Base-by-base conservation (phyloP, 2,329 filamentous ascomycete species). In the Ascochyta clinopodiicola region DNA sequence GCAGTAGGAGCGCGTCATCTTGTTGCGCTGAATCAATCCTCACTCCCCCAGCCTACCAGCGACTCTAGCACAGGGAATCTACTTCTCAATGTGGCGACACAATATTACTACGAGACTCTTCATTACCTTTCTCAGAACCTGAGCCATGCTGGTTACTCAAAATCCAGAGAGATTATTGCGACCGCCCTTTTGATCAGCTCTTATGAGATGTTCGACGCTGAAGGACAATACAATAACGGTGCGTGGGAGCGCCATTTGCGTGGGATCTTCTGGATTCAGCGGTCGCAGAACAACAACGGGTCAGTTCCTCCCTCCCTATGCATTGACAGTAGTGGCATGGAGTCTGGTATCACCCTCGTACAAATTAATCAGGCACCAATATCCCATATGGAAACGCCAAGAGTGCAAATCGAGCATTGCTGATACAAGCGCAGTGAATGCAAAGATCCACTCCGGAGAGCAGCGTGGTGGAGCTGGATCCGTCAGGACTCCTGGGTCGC, bases 401-500 rank as follows among this genome's bases (percentile, higher is more conserved):
- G 22, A 27, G 12, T 17, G 13, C 4, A 27, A 12, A 21, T 2
- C 13, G 13, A 32, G 31, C 22, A 21, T 13, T n/a, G 15, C 52
- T 56, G 32, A 56, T 24, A n/a, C 21, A 6, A 9, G 5, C 9
- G 10, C n/a, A 56, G 84, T 1, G 84, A 84, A 44, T 82, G 80
- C 0, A 60, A 54, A 15, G 80, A 81, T 0, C 83, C 84, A 0
- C 74, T 88, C 0, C 78, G 82, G 37, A 80, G 83, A 58, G 82
- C 84, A 0, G 82, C 85, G 0, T 88, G 86, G 86, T 88, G 86
- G 86, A 81, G 82, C 0, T 88, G 86, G 86, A 73, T 88, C 3
- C 77, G 84, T n/a, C 86, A 88, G 64, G 86, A 88, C 64, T 79
- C 86, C 0, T 88, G 85, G 85, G 85, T 84, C 2, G 85, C 85